Conservation (phyloP, 1,284 basidiomycete species). For the Ceratobasidium sp. region DNA sequence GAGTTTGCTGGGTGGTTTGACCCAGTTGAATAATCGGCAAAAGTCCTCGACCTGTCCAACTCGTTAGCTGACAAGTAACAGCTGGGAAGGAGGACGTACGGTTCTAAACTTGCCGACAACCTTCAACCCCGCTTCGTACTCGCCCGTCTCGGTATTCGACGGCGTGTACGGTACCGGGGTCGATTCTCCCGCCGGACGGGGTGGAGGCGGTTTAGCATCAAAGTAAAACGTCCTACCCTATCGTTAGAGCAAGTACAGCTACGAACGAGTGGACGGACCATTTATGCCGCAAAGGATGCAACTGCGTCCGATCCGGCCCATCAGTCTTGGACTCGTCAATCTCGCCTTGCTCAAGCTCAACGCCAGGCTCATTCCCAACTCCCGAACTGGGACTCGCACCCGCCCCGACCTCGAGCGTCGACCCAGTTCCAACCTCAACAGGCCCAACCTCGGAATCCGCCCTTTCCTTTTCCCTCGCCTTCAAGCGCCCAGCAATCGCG, state of each 20-base stretch:
- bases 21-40: slow-evolving; percentile 94
- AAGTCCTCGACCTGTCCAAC: slow-evolving; percentile 73
- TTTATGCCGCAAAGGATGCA: slow-evolving; percentile 40
- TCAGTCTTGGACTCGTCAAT: neutral
- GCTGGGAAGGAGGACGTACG: slow-evolving; percentile 48
- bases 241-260: neutral
- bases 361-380: neutral
- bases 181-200: slow-evolving; percentile 12
- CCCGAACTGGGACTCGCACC: no score
- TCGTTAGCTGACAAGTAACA: slow-evolving; percentile 38
- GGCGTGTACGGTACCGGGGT: slow-evolving; percentile 36
- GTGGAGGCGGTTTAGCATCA: slow-evolving; percentile 37
- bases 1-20: slow-evolving; percentile 86
- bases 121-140: slow-evolving; percentile 41
- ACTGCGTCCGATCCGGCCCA: neutral
- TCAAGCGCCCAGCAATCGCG: slow-evolving; percentile 42
- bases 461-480: slow-evolving; percentile 22
- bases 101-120: slow-evolving; percentile 83
- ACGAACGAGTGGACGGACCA: slow-evolving; percentile 23
- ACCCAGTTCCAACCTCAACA: slow-evolving; percentile 14
- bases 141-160: slow-evolving; percentile 37
- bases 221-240: slow-evolving; percentile 40
- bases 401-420: no score
- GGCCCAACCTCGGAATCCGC: neutral
- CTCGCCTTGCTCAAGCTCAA: slow-evolving; percentile 27